These are phyloP conservation scores for Fragaria vesca DNA, from an alignment of 306 rosid genomes.

Conservation along the genomic window DNA sequence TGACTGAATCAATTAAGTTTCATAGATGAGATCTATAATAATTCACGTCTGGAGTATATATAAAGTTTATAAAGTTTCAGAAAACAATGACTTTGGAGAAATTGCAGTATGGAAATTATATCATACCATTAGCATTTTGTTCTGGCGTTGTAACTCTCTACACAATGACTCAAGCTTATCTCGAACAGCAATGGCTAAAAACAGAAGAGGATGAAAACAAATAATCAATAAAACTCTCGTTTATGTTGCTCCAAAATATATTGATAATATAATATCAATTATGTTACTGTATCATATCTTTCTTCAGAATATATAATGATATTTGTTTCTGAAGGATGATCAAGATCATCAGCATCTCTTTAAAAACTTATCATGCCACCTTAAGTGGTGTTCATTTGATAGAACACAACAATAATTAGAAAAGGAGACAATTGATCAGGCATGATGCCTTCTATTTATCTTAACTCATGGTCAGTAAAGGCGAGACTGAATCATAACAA, in stretches of 20 bases:
- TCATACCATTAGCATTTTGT: constrained; percentile 87
- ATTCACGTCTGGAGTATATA: constrained; percentile 10
- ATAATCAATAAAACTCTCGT: constrained; percentile 17
- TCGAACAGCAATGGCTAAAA: constrained; percentile 76
- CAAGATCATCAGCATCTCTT: not conserved
- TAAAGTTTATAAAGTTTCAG: not conserved
- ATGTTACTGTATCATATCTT: not conserved
- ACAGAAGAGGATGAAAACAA: constrained; percentile 21
- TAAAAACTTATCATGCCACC: not conserved
- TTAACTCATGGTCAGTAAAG: not conserved
- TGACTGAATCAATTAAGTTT: not conserved
- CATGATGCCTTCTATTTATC: not conserved
- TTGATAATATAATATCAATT: not conserved
- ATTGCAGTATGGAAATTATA: constrained; percentile 20
- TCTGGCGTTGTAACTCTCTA: constrained; percentile 96
- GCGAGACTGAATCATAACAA: not conserved
- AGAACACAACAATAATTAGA: not conserved
- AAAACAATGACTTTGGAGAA: constrained; percentile 26
- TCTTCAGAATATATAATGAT: not conserved
- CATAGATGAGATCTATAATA: not conserved
- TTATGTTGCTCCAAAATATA: constrained; percentile 6
- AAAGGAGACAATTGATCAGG: not conserved
- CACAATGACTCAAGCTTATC: constrained; percentile 94
- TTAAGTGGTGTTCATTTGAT: not conserved
- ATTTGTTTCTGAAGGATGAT: not conserved